Percentiles rank a stretch among this genome's conserved stretches.
Conservation (phyloP, 352 stramenopile species). For the Phytophthora parvispora region DNA sequence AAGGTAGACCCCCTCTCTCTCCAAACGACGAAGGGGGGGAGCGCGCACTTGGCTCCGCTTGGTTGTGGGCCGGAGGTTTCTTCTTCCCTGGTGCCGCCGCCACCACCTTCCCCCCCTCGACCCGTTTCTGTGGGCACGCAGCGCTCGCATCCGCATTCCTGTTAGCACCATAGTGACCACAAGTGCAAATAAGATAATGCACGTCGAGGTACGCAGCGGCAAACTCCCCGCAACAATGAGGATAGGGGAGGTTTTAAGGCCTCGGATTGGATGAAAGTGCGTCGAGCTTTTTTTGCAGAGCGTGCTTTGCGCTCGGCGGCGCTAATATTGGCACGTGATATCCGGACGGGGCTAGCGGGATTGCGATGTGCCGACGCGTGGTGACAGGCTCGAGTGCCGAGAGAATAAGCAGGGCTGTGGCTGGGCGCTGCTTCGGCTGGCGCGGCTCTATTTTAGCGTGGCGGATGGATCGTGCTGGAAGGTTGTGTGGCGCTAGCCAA, state of each 20-base stretch:
- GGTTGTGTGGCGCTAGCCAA: neutral
- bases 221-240: constrained; percentile 24
- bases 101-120: constrained; percentile 32
- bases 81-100: constrained; percentile 36
- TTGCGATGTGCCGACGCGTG: constrained; percentile 32
- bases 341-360: constrained; percentile 13
- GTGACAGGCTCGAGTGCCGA: constrained; percentile 3
- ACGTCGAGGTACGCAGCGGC: neutral
- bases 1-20: neutral
- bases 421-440: neutral
- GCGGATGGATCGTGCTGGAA: neutral
- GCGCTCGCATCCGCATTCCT: neutral
- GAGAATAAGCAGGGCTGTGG: neutral
- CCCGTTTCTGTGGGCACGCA: constrained; percentile 27
- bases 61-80: constrained; percentile 37
- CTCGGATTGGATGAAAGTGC: constrained; percentile 20
- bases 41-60: constrained; percentile 23
- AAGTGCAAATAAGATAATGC: constrained; percentile 4
- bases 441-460: neutral
- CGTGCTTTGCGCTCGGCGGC: constrained; percentile 8
- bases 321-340: constrained; percentile 18
- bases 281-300: constrained; percentile 20
- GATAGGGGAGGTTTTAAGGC: constrained; percentile 1
- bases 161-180: neutral
- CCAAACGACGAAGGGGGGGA: neutral